These are phyloP conservation scores for Ganoderma multipileum DNA, from an alignment of 1,284 basidiomycete species.

Conservation along the genomic window DNA sequence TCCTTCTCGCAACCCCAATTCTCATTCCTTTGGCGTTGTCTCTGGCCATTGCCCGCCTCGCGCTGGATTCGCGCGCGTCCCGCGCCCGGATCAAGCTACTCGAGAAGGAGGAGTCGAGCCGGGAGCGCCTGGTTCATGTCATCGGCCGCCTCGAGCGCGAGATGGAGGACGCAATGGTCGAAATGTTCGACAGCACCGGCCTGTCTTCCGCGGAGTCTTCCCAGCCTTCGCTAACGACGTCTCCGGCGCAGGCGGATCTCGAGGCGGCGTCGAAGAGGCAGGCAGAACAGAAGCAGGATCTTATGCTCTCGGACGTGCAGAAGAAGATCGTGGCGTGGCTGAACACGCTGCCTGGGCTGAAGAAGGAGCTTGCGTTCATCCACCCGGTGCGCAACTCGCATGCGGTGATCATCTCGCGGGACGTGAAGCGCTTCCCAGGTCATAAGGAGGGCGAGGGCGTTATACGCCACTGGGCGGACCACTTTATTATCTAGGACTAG, in stretches of 20 bases:
- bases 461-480: constrained; percentile 73
- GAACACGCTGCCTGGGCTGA: constrained; percentile 69
- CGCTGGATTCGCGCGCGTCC: constrained; percentile 60
- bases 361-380: constrained; percentile 74
- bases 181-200: constrained; percentile 46
- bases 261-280: neutral
- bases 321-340: constrained; percentile 56
- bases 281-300: constrained; percentile 34
- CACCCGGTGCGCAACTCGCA: constrained; percentile 66
- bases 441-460: constrained; percentile 69
- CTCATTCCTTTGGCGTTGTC: constrained; percentile 67
- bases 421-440: constrained; percentile 61
- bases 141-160: constrained; percentile 63
- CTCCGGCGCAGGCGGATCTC: neutral
- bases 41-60: constrained; percentile 57
- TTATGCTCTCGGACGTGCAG: constrained; percentile 63
- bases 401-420: constrained; percentile 71
- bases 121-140: constrained; percentile 56
- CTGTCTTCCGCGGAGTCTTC: constrained; percentile 8
- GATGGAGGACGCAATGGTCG: constrained; percentile 61
- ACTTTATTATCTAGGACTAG: constrained; percentile 52
- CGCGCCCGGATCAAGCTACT: constrained; percentile 65
- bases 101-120: constrained; percentile 51
- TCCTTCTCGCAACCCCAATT: constrained; percentile 65
- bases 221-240: neutral